Evolutionary conservation across 305 asterid genomes (phyloP), one percentile per base, ranked within the genome.

Genomic region (Rubia occidens): DNA sequence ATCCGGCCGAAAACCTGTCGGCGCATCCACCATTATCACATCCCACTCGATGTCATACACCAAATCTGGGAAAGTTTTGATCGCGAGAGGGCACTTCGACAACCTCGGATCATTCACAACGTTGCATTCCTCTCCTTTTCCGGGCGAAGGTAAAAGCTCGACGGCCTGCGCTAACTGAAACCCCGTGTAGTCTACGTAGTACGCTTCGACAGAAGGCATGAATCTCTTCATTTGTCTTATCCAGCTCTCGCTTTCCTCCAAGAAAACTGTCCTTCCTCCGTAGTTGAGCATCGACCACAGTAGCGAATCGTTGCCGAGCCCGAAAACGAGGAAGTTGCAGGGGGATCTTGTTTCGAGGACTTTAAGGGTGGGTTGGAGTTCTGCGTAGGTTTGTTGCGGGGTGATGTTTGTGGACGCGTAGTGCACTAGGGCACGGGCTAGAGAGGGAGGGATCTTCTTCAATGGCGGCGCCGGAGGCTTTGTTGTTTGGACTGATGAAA

Each of bases 1-100:
- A 49, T 89, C 95, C 21, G 56, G 56, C 8, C 56, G 56, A 6
- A 15, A 51, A 2, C 56, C 56, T 0, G 96, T 88, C 0, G 97
- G 97, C 1, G 95, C 98, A 29, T 91, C 96, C 68, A 89, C 96
- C 96, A 87, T 91, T 75, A 91, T 91, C 80, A 91, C 43, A 67
- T 91, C 98, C 95, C 97, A 91, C 69, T 78, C 71, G 0, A 59
- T 75, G 17, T 82, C 82, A 43, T 91, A 87, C 11, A 87, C 86
- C 68, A 78, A 79, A 11, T 55, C 60, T 9, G 96, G 96, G 81
- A 89, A 37, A 0, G 84, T 83, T 77, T 84, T 87, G 26, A 91
- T 59, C 6, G 96, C 96, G 21, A 89, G 85, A 71, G 84, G 88
- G 74, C 97, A 91, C 83, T 84, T 85, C 0, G 97, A 89, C 78